These are phyloP conservation scores for Tolypocladium capitatum DNA, from an alignment of 2,329 filamentous ascomycete species.

Conservation along the genomic window DNA sequence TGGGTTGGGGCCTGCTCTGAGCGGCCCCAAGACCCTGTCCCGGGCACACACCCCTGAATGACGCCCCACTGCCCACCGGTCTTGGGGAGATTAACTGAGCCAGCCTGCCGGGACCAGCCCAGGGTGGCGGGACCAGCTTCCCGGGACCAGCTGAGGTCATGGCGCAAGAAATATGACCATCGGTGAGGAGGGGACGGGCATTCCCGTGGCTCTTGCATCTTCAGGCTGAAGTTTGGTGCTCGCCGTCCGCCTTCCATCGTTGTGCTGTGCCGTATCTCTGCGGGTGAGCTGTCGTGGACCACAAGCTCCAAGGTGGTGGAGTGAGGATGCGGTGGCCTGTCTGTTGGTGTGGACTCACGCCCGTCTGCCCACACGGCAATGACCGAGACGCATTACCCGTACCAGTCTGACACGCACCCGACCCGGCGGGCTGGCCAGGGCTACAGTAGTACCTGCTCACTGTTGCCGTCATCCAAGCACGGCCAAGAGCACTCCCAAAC, in stretches of 20 bases:
- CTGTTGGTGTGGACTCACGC: background rate
- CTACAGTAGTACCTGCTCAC: background rate
- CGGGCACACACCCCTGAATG: background rate
- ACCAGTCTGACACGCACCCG: background rate
- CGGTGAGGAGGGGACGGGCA: background rate
- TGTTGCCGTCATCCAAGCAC: background rate
- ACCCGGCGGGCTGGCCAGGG: conserved; percentile 1
- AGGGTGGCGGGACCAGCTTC: no score
- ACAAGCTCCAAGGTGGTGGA: background rate
- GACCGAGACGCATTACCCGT: background rate
- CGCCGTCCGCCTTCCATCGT: background rate
- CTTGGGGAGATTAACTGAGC: conserved; percentile 5
- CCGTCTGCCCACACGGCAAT: background rate
- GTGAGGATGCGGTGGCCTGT: background rate
- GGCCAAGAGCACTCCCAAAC: background rate
- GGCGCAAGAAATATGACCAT: background rate
- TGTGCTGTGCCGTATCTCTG: background rate
- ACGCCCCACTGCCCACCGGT: conserved; percentile 1
- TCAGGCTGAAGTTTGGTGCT: background rate
- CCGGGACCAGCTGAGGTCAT: background rate
- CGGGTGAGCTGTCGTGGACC: background rate
- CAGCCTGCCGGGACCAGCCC: conserved; percentile 8
- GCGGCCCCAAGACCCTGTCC: background rate
- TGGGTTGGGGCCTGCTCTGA: background rate
- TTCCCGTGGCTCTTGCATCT: background rate